phyloP scores from a whole-genome alignment of 2,329 filamentous ascomycete species.

The Fusarium sacchari region DNA sequence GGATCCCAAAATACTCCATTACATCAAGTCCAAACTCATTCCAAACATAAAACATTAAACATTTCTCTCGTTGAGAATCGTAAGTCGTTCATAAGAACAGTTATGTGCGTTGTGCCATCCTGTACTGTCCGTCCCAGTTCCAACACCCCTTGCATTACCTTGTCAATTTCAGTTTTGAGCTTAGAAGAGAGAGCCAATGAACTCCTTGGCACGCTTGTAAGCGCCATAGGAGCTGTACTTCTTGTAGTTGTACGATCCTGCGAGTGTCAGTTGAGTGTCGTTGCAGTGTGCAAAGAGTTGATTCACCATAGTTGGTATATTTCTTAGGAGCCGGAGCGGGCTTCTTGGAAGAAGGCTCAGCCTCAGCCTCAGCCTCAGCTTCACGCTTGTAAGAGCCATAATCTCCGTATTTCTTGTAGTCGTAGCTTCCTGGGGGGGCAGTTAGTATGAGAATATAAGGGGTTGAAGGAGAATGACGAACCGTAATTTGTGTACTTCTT shows the following conservation, averaged over 20 bases:
- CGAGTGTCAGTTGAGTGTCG: no score
- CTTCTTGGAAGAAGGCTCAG: background rate
- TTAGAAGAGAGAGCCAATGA: conserved; percentile 27
- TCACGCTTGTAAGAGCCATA: conserved; percentile 19
- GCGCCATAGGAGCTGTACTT: conserved; percentile 26
- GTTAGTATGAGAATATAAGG: background rate
- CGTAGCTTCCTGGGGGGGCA: background rate
- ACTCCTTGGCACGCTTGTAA: conserved; percentile 27
- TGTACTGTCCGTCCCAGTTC: conserved; percentile 1
- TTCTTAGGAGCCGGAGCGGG: conserved; percentile 8
- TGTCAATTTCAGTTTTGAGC: background rate
- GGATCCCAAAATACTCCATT: background rate
- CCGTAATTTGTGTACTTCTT: conserved; percentile 20
- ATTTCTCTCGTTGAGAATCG: conserved; percentile 34
- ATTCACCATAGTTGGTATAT: conserved; percentile 8
- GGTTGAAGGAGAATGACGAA: background rate
- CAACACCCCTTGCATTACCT: background rate
- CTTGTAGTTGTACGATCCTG: conserved; percentile 24
- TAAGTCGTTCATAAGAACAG: conserved; percentile 31
- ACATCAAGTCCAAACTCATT: background rate
- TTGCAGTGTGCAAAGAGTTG: background rate
- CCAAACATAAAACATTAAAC: background rate
- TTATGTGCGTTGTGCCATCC: conserved; percentile 5
- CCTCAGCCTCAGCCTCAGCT: conserved; percentile 3
- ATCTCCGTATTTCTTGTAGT: conserved; percentile 20